Evolutionary conservation across 2,329 filamentous ascomycete species (phyloP).

Genomic region (Penicillium sp.): DNA sequence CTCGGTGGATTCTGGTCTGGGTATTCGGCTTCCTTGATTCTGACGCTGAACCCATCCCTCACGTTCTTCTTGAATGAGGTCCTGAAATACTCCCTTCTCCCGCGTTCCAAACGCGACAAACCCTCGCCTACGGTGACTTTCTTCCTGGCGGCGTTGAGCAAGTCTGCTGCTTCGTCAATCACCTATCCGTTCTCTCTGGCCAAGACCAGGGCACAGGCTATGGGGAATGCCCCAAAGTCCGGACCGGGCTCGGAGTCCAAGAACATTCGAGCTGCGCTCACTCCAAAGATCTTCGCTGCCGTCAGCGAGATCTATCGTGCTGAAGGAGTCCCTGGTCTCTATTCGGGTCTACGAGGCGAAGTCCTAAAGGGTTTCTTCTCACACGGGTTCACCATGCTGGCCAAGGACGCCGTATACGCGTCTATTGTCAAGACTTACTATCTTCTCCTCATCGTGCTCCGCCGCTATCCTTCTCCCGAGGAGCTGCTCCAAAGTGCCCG

Average conservation of each 20-base stretch:
- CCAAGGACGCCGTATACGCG: conserved; percentile 74
- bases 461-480: conserved; percentile 44
- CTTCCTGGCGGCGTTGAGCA: conserved; percentile 71
- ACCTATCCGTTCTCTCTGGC: conserved; percentile 86
- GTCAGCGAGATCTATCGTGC: conserved; percentile 57
- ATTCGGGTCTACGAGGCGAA: conserved; percentile 73
- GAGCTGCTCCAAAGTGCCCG: conserved; percentile 41
- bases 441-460: conserved; percentile 53
- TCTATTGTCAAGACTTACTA: conserved; percentile 72
- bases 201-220: conserved; percentile 73
- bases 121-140: conserved; percentile 59
- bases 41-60: conserved; percentile 81
- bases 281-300: conserved; percentile 60
- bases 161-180: conserved; percentile 70
- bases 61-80: conserved; percentile 81
- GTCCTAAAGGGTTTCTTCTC: conserved; percentile 80
- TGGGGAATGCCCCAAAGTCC: conserved; percentile 27
- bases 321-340: conserved; percentile 69
- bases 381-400: conserved; percentile 82
- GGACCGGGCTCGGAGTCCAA: conserved; percentile 1
- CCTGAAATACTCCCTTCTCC: conserved; percentile 61
- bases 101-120: conserved; percentile 51
- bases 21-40: conserved; percentile 74
- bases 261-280: conserved; percentile 14
- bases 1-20: conserved; percentile 80